A percentile compares a stretch with the other conserved stretches of the same genome.
Conservation (phyloP, 2,329 filamentous ascomycete species). For the Cephalotrichum gorgonifer region DNA sequence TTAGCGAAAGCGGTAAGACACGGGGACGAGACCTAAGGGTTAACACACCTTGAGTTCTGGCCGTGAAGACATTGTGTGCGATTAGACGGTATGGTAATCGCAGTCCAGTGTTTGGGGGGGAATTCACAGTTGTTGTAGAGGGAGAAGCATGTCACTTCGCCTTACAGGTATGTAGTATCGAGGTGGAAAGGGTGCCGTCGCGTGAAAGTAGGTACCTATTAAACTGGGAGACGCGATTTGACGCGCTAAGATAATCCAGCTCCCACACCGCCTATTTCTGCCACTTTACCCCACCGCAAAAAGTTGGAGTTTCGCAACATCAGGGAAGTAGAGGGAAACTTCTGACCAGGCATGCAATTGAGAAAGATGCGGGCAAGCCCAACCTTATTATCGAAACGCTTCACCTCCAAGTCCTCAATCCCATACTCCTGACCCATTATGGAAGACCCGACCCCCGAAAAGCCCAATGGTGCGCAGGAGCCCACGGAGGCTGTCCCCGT, state of each 20-base stretch:
- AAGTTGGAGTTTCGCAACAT: not conserved
- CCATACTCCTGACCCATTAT: conserved; percentile 2
- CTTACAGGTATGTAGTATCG: not conserved
- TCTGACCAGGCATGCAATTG: not conserved
- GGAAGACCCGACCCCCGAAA: not conserved
- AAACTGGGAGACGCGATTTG: conserved; percentile 5
- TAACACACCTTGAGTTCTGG: conserved; percentile 56
- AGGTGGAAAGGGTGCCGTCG: not conserved
- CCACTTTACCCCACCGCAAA: not conserved
- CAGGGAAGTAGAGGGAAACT: not conserved
- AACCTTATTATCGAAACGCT: not conserved
- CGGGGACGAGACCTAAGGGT: too few relatives aligned
- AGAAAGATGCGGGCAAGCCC: not conserved
- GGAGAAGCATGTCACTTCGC: not conserved
- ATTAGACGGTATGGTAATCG: not conserved
- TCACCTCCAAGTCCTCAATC: not conserved
- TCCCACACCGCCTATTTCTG: conserved; percentile 3
- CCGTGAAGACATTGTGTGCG: conserved; percentile 53
- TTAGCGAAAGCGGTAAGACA: not conserved
- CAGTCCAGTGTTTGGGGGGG: not conserved
- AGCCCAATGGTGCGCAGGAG: not conserved
- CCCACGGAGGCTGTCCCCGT: too few relatives aligned
- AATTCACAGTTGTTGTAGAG: not conserved
- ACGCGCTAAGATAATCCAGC: not conserved
- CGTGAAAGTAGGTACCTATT: conserved; percentile 1